Evolutionary conservation across 139 green algal species (phyloP).

Genomic region (Microglena sp.): DNA sequence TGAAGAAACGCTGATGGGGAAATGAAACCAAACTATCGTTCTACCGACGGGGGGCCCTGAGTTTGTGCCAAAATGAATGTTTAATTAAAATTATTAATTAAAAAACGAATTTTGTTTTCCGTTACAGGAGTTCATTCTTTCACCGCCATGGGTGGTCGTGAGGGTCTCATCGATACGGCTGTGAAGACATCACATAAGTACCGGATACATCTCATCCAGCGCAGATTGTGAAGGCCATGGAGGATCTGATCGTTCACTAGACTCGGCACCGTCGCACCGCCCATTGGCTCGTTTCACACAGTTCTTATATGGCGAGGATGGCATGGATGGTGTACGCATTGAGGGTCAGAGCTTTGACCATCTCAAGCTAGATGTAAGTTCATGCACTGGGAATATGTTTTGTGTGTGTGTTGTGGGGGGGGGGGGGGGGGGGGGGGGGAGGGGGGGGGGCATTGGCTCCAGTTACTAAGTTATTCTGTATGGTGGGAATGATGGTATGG

Average conservation of each 20-base stretch:
- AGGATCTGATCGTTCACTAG: conserved; percentile 86
- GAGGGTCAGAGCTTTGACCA: conserved; percentile 83
- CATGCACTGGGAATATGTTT: no score
- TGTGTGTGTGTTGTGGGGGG: no score
- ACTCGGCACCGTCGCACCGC: background rate
- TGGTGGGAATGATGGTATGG: no score
- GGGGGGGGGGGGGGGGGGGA: no score
- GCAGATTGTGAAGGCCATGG: conserved; percentile 98
- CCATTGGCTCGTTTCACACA: conserved; percentile 32
- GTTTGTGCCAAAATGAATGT: no score
- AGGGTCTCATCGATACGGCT: conserved; percentile 98
- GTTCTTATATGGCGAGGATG: conserved; percentile 99
- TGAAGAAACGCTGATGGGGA: no score
- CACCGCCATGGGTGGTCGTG: conserved; percentile 97
- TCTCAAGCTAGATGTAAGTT: conserved; percentile 43
- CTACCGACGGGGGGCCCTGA: no score
- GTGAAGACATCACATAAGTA: conserved; percentile 94
- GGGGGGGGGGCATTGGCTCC: no score
- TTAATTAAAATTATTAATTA: no score
- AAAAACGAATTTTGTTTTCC: no score
- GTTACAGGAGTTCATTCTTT: conserved; percentile 99
- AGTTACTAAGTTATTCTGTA: no score
- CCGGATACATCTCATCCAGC: conserved; percentile 35
- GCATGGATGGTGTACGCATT: conserved; percentile 91
- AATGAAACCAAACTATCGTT: no score